Base-by-base conservation (phyloP, 176 grass and related monocot genomes). In the Rhynchospora pubera region DNA sequence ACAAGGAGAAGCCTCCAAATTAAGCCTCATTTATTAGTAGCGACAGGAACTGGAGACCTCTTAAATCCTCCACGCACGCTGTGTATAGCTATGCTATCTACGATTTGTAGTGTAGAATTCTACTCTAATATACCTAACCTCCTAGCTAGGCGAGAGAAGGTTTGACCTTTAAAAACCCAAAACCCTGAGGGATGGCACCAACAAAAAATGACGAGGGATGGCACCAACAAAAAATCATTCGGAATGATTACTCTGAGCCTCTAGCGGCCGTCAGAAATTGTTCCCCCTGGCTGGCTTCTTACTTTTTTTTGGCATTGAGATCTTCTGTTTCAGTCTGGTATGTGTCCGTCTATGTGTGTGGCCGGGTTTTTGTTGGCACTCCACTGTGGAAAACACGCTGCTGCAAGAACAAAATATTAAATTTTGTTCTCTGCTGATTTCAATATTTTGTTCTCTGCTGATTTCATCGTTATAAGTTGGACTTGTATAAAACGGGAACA, bases 1-100 rank as follows among this genome's bases (percentile, higher is more conserved):
- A 90, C 94, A 93, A 90, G 78, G 81, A 88, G 74, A 94, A 91
- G 62, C 51, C 88, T 88, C 92, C 92, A 92, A 88, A 21, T 64
- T 26, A 52, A 11, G 51, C 24, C 24, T 61, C 84, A 90, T 88
- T 91, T 69, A 93, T 84, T 82, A 88, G 62, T 51, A 44, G 67
- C 75, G 84, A 82, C 57, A 75, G 67, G 48, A 79, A 51, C 61
- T 82, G 61, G 42, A 82, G 79, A 78, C 42, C 60, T 82, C 61
- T 82, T 64, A 58, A 66, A 82, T 19, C 42, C 79, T 39, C 60
- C 79, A 66, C 52, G 79, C 79, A 82, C 79, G 79, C 79, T 82
- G 50, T n/a, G 21, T 81, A 59, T 81, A 45, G 22, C 55, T 32
- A 60, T 18, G 7, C 19, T 30, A 6, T 22, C n/a, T 81, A 79